A percentile compares a stretch with the other conserved stretches of the same genome.
phyloP scores from a whole-genome alignment of 345 rosid genomes.

The Pistacia vera region DNA sequence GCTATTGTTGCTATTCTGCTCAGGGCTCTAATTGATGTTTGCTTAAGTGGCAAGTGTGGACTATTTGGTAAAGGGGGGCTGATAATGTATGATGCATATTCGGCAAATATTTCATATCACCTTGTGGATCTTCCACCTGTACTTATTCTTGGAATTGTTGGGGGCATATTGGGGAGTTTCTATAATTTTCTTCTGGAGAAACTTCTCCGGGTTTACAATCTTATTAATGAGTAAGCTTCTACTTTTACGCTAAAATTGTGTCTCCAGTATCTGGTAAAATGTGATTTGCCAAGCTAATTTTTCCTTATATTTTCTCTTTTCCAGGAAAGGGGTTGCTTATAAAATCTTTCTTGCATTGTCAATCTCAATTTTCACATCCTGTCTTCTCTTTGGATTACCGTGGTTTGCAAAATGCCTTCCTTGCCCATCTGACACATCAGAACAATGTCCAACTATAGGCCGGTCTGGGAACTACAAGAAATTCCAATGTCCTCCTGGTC shows the following conservation, averaged over 20 bases:
- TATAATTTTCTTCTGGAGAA: conserved; percentile 71
- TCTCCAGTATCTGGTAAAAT: conserved; percentile 8
- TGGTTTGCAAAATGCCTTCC: conserved; percentile 81
- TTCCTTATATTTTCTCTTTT: conserved; percentile 24
- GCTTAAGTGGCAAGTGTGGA: conserved; percentile 83
- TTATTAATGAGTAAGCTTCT: conserved; percentile 70
- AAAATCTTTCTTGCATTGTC: conserved; percentile 65
- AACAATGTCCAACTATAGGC: conserved; percentile 91
- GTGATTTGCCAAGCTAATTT: conserved; percentile 9
- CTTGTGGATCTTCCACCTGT: conserved; percentile 72
- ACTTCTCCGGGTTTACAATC: conserved; percentile 72
- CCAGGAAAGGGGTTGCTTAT: conserved; percentile 66
- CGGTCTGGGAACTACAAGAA: conserved; percentile 95
- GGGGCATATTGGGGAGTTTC: conserved; percentile 84
- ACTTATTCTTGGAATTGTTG: conserved; percentile 78
- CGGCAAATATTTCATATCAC: conserved; percentile 70
- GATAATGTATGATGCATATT: conserved; percentile 84
- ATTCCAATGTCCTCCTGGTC: conserved; percentile 77
- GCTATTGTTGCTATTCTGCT: conserved; percentile 87
- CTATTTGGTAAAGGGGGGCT: conserved; percentile 93
- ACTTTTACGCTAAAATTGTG: conserved; percentile 6
- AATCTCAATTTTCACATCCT: conserved; percentile 77
- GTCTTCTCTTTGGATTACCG: conserved; percentile 91
- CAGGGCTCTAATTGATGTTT: conserved; percentile 83
- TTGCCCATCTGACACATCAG: conserved; percentile 68